These are phyloP conservation scores for Penicillium sp. DNA, from an alignment of 2,329 filamentous ascomycete genomes.

Conservation along the genomic window DNA sequence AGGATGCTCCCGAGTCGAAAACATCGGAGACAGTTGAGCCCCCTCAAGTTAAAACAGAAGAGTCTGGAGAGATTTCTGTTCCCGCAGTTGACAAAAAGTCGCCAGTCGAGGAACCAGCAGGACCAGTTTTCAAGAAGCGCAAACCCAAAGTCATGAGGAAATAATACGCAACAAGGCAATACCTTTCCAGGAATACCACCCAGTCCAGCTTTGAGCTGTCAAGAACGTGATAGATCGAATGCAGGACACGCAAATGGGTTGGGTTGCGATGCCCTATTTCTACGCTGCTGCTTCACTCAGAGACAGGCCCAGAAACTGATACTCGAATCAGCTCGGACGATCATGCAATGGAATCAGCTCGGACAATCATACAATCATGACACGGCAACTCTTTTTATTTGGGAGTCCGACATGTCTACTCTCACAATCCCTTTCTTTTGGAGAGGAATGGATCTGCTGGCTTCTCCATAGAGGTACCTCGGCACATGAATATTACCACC, in stretches of 20 bases:
- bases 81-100: slow-evolving; percentile 7
- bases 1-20: slow-evolving; percentile 12
- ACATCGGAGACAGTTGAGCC: slow-evolving; percentile 10
- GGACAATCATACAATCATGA: neutral
- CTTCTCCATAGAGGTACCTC: neutral
- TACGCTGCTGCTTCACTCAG: neutral
- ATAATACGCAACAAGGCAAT: slow-evolving; percentile 13
- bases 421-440: neutral
- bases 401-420: neutral
- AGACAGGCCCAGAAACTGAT: neutral
- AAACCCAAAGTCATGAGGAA: slow-evolving; percentile 43
- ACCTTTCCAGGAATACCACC: neutral
- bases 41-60: slow-evolving; percentile 27
- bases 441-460: neutral
- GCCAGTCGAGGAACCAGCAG: slow-evolving; percentile 24
- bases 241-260: neutral
- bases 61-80: slow-evolving; percentile 9
- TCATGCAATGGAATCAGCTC: neutral
- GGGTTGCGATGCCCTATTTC: neutral
- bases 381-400: no score
- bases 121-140: slow-evolving; percentile 47
- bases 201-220: neutral
- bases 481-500: neutral
- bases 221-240: neutral
- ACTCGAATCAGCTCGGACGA: neutral